Conservation (phyloP, 805 yeast genomes). For the Suhomyces emberorum region DNA sequence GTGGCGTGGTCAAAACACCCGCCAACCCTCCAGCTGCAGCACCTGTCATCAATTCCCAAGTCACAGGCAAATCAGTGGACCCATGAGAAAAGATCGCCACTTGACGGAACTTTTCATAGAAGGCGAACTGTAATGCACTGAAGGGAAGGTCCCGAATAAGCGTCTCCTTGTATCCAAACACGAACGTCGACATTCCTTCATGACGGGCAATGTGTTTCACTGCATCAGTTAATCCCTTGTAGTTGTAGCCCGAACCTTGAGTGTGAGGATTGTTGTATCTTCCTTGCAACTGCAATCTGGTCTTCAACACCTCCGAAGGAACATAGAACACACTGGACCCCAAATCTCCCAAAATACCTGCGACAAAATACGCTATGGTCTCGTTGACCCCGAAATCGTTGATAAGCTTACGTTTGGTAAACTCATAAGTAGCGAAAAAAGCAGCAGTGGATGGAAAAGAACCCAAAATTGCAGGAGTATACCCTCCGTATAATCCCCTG, state of each 20-base stretch:
- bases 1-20: conserved; percentile 83
- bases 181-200: conserved; percentile 77
- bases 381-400: conserved; percentile 66
- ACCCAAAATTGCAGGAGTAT: conserved; percentile 87
- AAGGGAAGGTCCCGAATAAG: conserved; percentile 90
- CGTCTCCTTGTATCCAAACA: conserved; percentile 93
- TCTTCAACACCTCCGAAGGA: conserved; percentile 92
- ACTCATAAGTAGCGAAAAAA: conserved; percentile 91
- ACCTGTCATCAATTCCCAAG: conserved; percentile 77
- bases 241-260: conserved; percentile 76
- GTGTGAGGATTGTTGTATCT: conserved; percentile 75
- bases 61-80: conserved; percentile 46
- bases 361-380: conserved; percentile 71
- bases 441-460: conserved; percentile 91
- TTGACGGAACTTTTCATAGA: conserved; percentile 79
- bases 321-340: conserved; percentile 87
- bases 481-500: conserved; percentile 89
- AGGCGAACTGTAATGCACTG: conserved; percentile 93
- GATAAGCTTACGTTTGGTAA: conserved; percentile 67
- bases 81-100: conserved; percentile 46
- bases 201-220: conserved; percentile 53
- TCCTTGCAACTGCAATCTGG: conserved; percentile 92
- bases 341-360: conserved; percentile 93
- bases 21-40: conserved; percentile 96
- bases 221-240: conserved; percentile 72